Base-by-base conservation (phyloP, 495 filamentous ascomycete genomes). In the Glutinoglossum americanum region DNA sequence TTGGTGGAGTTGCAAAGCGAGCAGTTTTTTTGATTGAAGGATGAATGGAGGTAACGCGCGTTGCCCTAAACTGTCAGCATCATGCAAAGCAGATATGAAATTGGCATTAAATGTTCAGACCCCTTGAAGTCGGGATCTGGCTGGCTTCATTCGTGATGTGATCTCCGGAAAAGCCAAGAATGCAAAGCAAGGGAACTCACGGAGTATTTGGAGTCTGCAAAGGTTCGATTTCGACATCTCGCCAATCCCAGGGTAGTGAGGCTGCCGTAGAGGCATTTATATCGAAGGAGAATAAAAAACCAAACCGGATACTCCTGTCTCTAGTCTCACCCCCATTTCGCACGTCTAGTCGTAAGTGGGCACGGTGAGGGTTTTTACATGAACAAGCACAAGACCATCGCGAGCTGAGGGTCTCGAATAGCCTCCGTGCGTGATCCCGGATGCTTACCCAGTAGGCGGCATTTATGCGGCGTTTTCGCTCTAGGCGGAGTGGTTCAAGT, bases 311-410 rank as follows among this genome's bases (percentile, higher is more conserved):
- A 53, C 44, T 35, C 21, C 32, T 27, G 5, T 41, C 54, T 23
- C 58, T 37, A 51, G 21, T 5, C 13, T 37, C 21, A 37, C 54
- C 17, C n/a, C 54, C 28, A n/a, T 54, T 54, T 51, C 65, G 62
- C 1, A 59, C 53, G 51, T 67, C 65, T 3, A 68, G 48, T 35
- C 62, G 65, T 17, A 68, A 37, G 25, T 59, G 64, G 8, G 62
- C 66, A 26, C 56, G 48, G 41, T 68, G 66, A 23, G 62, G 59
- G 25, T 55, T 26, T 3, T 54, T 54, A 54, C 66, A 68, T 15
- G 28, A 11, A 60, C 66, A 67, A 4, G 51, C 5, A 25, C 60
- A 57, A 35, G 11, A 55, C 56, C 41, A 64, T 28, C 41, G 54
- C 51, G 59, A 62, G 57, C 30, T 58, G 51, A 68, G 57, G 33